phyloP scores from a whole-genome alignment of 2,329 filamentous ascomycete species.

The Alternaria longipes region DNA sequence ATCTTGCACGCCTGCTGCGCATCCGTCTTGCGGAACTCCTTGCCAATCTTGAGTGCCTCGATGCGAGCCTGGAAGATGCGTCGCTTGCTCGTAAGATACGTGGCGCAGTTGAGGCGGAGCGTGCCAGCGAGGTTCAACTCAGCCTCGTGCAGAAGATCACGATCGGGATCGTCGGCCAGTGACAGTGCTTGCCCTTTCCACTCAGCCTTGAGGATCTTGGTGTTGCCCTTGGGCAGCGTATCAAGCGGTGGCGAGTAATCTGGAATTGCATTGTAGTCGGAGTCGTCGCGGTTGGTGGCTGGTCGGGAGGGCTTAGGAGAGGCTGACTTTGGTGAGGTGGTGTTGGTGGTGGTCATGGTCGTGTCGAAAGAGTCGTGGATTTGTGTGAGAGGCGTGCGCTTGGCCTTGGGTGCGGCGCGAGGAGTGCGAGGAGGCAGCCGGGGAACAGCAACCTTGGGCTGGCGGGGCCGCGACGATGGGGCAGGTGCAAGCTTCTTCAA shows the following conservation, averaged over 20 bases:
- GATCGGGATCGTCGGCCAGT: constrained; percentile 70
- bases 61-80: constrained; percentile 85
- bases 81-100: constrained; percentile 91
- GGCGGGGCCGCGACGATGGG: constrained; percentile 42
- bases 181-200: constrained; percentile 86
- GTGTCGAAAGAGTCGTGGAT: constrained; percentile 50
- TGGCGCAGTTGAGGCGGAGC: constrained; percentile 83
- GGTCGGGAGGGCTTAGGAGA: constrained; percentile 50
- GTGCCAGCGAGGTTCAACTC: constrained; percentile 80
- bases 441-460: constrained; percentile 46
- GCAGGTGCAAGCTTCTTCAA: constrained; percentile 51
- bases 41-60: constrained; percentile 70
- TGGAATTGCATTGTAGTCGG: constrained; percentile 75
- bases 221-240: constrained; percentile 69
- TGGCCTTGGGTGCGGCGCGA: constrained; percentile 47
- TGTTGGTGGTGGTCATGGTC: neutral
- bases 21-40: constrained; percentile 94
- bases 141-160: constrained; percentile 76
- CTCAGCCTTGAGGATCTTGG: constrained; percentile 80
- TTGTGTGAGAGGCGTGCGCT: constrained; percentile 45
- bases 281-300: constrained; percentile 78
- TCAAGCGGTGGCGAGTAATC: constrained; percentile 76
- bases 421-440: constrained; percentile 45
- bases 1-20: constrained; percentile 98
- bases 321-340: constrained; percentile 30